Base-by-base conservation (phyloP, 2,329 filamentous ascomycete genomes). In the Fusarium robinianum region DNA sequence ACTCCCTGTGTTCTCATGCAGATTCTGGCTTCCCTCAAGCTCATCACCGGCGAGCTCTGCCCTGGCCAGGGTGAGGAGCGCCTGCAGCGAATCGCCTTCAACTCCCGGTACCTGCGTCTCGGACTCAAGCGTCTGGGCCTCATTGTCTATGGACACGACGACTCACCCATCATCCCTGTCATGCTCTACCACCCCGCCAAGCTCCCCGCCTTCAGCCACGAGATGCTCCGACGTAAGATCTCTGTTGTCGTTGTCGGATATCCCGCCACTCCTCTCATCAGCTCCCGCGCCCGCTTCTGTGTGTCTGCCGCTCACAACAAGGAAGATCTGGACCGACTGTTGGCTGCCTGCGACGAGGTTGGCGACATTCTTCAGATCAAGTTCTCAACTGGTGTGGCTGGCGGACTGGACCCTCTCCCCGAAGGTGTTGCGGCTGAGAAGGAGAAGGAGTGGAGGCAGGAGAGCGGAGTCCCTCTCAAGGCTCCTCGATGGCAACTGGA, bases 171-270 rank as follows among this genome's bases (percentile, higher is more conserved):
- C 60, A 90, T 99, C 59, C 94, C 94, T 40, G 71, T 99, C 57
- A 81, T 96, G 63, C 83, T 99, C 18, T 99, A 96, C 78, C 90
- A 97, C 72, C 94, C 94, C n/a, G 94, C 89, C 62, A 99, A 99
- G 75, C 96, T 99, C 78, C 88, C 92, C 5, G 92, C 94, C 46
- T 99, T 99, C 71, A 96, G 90, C 35, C 94, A 96, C 67, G 94
- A 97, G 70, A 97, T 99, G 94, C 81, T 97, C 49, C 89, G 88
- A 73, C 89, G 94, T 64, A 97, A 96, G 71, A 97, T 99, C 60
- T 94, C 92, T 0, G 89, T 97, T 37, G 94, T 99, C 25, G 89
- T 99, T 31, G 94, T 99, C 50, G 94, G 92, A 38, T 99, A 99
- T 67, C 94, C 94, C 5, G 94, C 92, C 7, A 99, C 94, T 3